Conservation (phyloP, 2,329 filamentous ascomycete genomes). For the Xylariaceae sp. region DNA sequence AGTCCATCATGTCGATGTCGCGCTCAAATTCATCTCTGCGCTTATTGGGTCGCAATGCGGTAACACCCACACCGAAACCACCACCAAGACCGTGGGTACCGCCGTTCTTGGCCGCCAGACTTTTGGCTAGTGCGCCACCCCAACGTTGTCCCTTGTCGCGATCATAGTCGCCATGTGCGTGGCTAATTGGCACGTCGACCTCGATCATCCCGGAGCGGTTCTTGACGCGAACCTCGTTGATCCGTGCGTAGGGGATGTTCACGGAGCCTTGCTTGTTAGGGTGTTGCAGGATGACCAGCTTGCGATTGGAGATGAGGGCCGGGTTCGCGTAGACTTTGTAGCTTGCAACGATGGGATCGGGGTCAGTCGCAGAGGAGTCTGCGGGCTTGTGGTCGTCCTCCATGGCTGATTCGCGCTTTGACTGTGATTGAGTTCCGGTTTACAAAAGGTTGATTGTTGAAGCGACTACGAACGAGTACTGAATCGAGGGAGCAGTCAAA, state of each 20-base stretch:
- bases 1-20: constrained; percentile 52
- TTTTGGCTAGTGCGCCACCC: constrained; percentile 68
- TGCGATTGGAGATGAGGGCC: constrained; percentile 53
- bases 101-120: constrained; percentile 52
- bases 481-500: too few species aligned
- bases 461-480: too few species aligned
- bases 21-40: constrained; percentile 37
- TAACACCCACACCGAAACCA: constrained; percentile 62
- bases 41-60: constrained; percentile 35
- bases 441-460: too few species aligned
- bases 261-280: constrained; percentile 62
- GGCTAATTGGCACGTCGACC: constrained; percentile 80
- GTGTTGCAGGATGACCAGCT: constrained; percentile 82
- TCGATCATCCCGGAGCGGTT: constrained; percentile 77
- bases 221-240: constrained; percentile 77
- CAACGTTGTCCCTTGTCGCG: constrained; percentile 74
- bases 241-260: constrained; percentile 54
- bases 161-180: constrained; percentile 67
- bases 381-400: constrained; percentile 9
- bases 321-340: constrained; percentile 89
- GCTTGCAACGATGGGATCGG: constrained; percentile 64
- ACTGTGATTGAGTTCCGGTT: not conserved
- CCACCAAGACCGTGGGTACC: constrained; percentile 67
- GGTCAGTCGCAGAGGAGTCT: constrained; percentile 35
- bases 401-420: constrained; percentile 11